A percentile compares a stretch with the other conserved stretches of the same genome.
phyloP scores from a whole-genome alignment of 2,329 filamentous ascomycete species.

The Torrubiella hemipterigena region DNA sequence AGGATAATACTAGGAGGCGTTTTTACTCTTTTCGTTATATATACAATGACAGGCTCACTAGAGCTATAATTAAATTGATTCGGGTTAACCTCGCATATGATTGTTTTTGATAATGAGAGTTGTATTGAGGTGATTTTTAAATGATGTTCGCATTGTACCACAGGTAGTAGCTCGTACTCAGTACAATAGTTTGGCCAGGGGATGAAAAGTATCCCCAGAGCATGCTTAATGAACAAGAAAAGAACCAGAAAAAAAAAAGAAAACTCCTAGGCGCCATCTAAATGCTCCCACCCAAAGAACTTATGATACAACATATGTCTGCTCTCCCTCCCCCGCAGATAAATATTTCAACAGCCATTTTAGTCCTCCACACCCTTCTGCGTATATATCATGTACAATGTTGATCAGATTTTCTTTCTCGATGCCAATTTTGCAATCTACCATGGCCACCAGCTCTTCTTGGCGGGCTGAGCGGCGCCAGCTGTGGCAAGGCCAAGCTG shows the following conservation, averaged over 20 bases:
- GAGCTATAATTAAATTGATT: no score
- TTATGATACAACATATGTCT: slow-evolving; percentile 27
- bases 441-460: slow-evolving; percentile 38
- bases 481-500: slow-evolving; percentile 29
- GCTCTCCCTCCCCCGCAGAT: no score
- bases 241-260: slow-evolving; percentile 2
- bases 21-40: no score
- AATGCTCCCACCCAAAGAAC: slow-evolving; percentile 18
- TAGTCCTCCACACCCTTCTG: not conserved
- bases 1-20: no score
- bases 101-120: no score
- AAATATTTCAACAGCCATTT: no score
- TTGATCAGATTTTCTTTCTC: slow-evolving; percentile 8
- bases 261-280: slow-evolving; percentile 9
- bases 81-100: no score
- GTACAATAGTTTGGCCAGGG: no score
- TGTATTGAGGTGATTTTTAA: no score
- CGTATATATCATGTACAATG: not conserved
- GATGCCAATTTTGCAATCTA: slow-evolving; percentile 11
- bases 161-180: no score
- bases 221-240: slow-evolving; percentile 3
- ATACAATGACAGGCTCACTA: no score
- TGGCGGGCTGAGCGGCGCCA: slow-evolving; percentile 16
- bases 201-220: slow-evolving; percentile 4
- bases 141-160: no score